Percentiles rank a stretch among this genome's conserved stretches.
These are phyloP conservation scores for Podospora pseudocomata DNA, from an alignment of 495 filamentous ascomycete species.

Conservation along the genomic window DNA sequence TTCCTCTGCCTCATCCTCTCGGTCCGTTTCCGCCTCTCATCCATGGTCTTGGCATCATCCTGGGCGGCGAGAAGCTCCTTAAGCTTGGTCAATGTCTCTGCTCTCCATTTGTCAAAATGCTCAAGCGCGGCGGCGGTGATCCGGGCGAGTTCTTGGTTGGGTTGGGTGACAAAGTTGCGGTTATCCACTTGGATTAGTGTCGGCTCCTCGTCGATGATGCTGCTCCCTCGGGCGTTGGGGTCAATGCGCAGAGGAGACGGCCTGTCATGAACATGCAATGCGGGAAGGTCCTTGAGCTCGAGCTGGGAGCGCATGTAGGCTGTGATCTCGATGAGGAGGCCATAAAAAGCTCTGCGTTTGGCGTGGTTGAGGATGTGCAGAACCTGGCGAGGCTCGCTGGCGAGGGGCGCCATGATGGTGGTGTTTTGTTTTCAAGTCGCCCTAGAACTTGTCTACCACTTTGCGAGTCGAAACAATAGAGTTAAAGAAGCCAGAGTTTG, in stretches of 20 bases:
- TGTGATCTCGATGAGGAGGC: constrained; percentile 37
- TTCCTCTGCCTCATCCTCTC: constrained; percentile 16
- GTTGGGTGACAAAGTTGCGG: constrained; percentile 3
- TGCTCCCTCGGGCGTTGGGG: constrained; percentile 13
- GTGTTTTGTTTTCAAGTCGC: not conserved
- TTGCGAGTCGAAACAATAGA: not conserved
- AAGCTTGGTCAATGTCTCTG: constrained; percentile 32
- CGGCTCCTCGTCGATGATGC: constrained; percentile 11
- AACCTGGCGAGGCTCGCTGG: constrained; percentile 42
- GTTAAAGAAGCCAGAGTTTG: not conserved
- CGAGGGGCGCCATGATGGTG: constrained; percentile 42
- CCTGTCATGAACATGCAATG: not conserved
- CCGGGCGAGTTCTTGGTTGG: constrained; percentile 31
- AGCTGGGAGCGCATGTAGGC: constrained; percentile 42
- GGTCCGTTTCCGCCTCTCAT: constrained; percentile 35
- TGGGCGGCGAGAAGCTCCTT: constrained; percentile 36
- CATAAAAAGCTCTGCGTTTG: constrained; percentile 41
- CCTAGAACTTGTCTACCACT: not conserved
- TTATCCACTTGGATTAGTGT: not conserved
- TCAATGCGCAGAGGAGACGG: constrained; percentile 14
- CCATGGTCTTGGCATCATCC: constrained; percentile 37
- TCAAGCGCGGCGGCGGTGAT: constrained; percentile 35
- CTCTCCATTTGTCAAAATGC: constrained; percentile 43
- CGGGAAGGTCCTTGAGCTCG: constrained; percentile 23
- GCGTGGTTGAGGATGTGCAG: constrained; percentile 43